Evolutionary conservation across 2,329 filamentous ascomycete species (phyloP).

Genomic region (Trichoderma sp.): DNA sequence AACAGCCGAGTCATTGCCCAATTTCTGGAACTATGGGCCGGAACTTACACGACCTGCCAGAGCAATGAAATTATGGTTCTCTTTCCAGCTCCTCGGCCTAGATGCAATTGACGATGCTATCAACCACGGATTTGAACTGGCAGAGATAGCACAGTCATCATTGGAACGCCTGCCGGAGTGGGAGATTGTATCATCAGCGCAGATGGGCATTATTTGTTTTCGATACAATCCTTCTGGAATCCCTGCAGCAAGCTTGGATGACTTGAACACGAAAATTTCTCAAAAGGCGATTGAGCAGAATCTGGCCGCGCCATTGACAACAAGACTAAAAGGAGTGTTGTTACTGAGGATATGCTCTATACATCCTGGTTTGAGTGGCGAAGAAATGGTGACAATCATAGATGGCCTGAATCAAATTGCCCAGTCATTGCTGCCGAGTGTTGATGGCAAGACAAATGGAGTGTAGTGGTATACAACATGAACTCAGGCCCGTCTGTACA

Average conservation of each 20-base stretch:
- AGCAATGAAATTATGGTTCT: conserved; percentile 31
- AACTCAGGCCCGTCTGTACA: neutral
- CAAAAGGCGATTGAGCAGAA: conserved; percentile 12
- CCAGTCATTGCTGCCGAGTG: neutral
- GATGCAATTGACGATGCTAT: conserved; percentile 25
- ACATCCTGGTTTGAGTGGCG: neutral
- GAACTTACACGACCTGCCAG: conserved; percentile 27
- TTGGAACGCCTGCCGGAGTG: conserved; percentile 23
- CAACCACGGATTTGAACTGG: conserved; percentile 27
- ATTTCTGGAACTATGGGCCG: conserved; percentile 30
- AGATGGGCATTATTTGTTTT: conserved; percentile 26
- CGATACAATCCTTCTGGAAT: conserved; percentile 18
- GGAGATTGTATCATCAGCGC: conserved; percentile 29
- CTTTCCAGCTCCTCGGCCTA: conserved; percentile 25
- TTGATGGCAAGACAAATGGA: neutral
- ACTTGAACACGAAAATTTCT: conserved; percentile 18
- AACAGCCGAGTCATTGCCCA: conserved; percentile 27
- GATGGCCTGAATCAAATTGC: neutral
- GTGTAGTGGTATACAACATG: neutral
- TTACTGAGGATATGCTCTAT: conserved; percentile 22
- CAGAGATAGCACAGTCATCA: conserved; percentile 25
- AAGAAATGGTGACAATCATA: neutral
- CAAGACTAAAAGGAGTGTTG: conserved; percentile 19
- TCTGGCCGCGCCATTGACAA: conserved; percentile 22
- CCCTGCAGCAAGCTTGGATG: conserved; percentile 8